A percentile compares a stretch with the other conserved stretches of the same genome.
Evolutionary conservation across 345 rosid species (phyloP).

Genomic region (Luvunga scandens): DNA sequence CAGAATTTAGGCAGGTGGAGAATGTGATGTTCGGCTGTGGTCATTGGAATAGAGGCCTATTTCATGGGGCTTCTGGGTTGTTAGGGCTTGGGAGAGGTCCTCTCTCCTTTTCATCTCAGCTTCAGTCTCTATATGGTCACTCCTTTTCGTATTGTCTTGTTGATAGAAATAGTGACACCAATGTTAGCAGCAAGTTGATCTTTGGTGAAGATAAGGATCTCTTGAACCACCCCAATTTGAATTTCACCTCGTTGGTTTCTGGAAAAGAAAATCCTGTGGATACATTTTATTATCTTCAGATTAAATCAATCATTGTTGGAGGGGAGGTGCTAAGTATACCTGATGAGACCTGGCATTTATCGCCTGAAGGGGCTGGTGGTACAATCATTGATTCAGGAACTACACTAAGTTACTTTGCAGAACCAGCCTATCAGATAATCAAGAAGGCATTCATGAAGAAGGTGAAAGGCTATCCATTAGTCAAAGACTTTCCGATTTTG

Average conservation of each 20-base stretch:
- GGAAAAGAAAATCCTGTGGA: slow-evolving; percentile 56
- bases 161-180: slow-evolving; percentile 58
- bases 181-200: slow-evolving; percentile 75
- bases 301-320: slow-evolving; percentile 64
- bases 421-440: slow-evolving; percentile 63
- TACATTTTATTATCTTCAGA: slow-evolving; percentile 73
- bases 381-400: slow-evolving; percentile 89
- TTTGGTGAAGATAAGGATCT: slow-evolving; percentile 75
- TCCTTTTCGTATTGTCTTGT: slow-evolving; percentile 89
- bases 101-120: slow-evolving; percentile 82
- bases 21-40: slow-evolving; percentile 91
- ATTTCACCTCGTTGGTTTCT: slow-evolving; percentile 66
- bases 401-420: slow-evolving; percentile 62
- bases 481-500: slow-evolving; percentile 51
- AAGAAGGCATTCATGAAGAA: slow-evolving; percentile 58
- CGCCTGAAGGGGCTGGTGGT: slow-evolving; percentile 66
- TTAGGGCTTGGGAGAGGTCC: slow-evolving; percentile 91
- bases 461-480: slow-evolving; percentile 53
- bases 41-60: slow-evolving; percentile 85
- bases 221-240: slow-evolving; percentile 51
- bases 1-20: slow-evolving; percentile 53
- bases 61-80: slow-evolving; percentile 83
- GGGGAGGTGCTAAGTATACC: slow-evolving; percentile 67
- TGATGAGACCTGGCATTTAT: slow-evolving; percentile 62
- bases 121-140: slow-evolving; percentile 73